phyloP scores from a whole-genome alignment of 306 rosid species.

The Cucumis cinereus region DNA sequence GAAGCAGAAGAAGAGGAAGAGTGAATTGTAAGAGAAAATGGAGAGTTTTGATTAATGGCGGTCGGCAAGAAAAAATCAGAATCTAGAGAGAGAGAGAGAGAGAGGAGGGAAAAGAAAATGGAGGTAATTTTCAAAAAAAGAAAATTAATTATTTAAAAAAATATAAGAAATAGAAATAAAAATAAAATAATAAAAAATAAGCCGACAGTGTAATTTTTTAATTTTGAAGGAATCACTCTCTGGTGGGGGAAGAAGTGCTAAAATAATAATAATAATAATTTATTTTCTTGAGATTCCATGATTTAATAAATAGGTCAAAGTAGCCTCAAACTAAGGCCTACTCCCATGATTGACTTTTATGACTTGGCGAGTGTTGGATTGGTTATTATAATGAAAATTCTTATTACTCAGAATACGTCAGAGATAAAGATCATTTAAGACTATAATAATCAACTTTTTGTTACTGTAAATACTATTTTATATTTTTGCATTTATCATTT shows the following conservation, averaged over 20 bases:
- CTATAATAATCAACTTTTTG: too few relatives aligned
- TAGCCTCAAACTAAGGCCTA: too few relatives aligned
- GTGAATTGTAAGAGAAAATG: not conserved
- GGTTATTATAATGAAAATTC: too few relatives aligned
- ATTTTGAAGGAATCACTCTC: not conserved
- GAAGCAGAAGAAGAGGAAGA: not conserved
- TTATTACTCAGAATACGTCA: too few relatives aligned
- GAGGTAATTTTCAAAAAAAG: conserved; percentile 37
- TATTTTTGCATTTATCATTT: too few relatives aligned
- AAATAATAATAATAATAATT: too few relatives aligned
- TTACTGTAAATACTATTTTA: too few relatives aligned
- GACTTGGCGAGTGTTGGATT: too few relatives aligned
- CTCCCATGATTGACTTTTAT: too few relatives aligned
- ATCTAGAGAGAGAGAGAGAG: conserved; percentile 8
- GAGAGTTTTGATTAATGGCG: conserved; percentile 19
- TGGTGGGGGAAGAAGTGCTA: not conserved
- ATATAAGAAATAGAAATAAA: not conserved
- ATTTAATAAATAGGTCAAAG: too few relatives aligned
- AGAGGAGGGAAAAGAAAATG: conserved; percentile 42
- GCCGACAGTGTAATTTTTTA: not conserved
- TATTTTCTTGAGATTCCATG: too few relatives aligned
- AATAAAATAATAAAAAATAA: not conserved
- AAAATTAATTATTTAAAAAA: not conserved
- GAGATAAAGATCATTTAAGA: too few relatives aligned
- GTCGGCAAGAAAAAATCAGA: conserved; percentile 13